Base-by-base conservation (phyloP, 2,329 filamentous ascomycete genomes). In the Arthrobotrys entomopaga region DNA sequence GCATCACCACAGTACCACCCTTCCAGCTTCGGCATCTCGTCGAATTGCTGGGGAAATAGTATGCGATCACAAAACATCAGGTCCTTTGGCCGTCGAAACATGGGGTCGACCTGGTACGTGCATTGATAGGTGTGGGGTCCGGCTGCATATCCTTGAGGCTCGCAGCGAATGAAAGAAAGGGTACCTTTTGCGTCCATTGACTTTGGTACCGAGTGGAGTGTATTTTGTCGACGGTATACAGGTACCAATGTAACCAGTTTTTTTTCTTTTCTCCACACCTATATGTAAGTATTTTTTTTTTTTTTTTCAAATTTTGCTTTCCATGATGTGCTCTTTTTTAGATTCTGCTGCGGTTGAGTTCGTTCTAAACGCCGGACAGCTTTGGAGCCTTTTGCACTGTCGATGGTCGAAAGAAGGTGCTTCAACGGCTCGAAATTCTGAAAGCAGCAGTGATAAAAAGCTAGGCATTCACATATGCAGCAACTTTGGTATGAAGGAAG, bases 121-220 rank as follows among this genome's bases (percentile, higher is more conserved):
- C 13, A 54, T 58, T 65, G 60, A 56, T 60, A 72, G 60, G 54
- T 59, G 70, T 74, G 63, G 70, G 70, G 67, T 50, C 59, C 54
- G 60, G 34, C 43, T 57, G 38, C 53, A 54, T 46, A 65, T 58
- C 64, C 57, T 61, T 59, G 66, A 59, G 49, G 22, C 40, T 43
- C 50, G 54, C 49, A 66, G 57, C 65, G 60, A 74, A 67, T 63
- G 57, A 54, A 13, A 67, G 43, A 64, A 46, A 63, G 40, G 57
- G 56, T 64, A 60, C 70, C 57, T 57, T 61, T 63, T 63, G 63
- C 63, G 52, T 63, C 63, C 64, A 67, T 67, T 67, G 63, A 52
- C 52, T 67, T 74, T 64, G 70, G 70, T 74, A 74, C 70, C 70
- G n/a, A 57, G n/a, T 24, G 29, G 19, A 59, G 70, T 57, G 70